A percentile compares a stretch with the other conserved stretches of the same genome.
Evolutionary conservation across 2,329 filamentous ascomycete species (phyloP).

Genomic region (Graphilbum fragrans): DNA sequence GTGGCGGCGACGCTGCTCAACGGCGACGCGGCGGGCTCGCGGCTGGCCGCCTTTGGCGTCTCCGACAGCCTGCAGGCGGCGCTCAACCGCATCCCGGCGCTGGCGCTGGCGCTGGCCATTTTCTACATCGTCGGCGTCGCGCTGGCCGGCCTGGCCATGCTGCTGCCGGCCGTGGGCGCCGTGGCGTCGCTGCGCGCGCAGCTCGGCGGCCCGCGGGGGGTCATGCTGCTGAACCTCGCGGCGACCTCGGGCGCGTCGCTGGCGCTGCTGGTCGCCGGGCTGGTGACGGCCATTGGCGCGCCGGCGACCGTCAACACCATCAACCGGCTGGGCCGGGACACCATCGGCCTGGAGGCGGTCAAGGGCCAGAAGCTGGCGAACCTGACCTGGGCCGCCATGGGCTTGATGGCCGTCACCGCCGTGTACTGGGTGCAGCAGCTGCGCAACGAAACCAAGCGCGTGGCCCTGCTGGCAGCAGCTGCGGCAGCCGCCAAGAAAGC

Average conservation of each 20-base stretch:
- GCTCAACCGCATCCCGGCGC: conserved; percentile 35
- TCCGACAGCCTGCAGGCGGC: conserved; percentile 30
- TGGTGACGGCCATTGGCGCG: conserved; percentile 7
- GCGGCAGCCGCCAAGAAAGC: background rate
- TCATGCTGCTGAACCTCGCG: conserved; percentile 23
- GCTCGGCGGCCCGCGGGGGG: conserved; percentile 5
- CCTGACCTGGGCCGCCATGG: conserved; percentile 35
- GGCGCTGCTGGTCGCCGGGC: conserved; percentile 8
- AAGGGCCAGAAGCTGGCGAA: conserved; percentile 30
- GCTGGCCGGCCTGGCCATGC: conserved; percentile 30
- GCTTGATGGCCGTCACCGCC: conserved; percentile 25
- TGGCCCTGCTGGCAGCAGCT: conserved; percentile 1
- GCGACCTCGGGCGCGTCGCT: conserved; percentile 22
- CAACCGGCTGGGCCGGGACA: conserved; percentile 20
- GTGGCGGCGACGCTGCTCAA: conserved; percentile 9
- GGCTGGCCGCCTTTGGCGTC: conserved; percentile 31
- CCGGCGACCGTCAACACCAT: conserved; percentile 8
- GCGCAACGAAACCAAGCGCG: conserved; percentile 16
- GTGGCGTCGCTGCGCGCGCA: conserved; percentile 12
- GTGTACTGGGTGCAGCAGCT: conserved; percentile 28
- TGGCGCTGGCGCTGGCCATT: conserved; percentile 34
- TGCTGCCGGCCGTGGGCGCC: conserved; percentile 25
- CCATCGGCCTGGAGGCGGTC: conserved; percentile 30
- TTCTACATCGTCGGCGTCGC: conserved; percentile 32
- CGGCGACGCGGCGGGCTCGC: conserved; percentile 29